Conservation (phyloP, 2,329 filamentous ascomycete genomes). For the Colletotrichum sp. region DNA sequence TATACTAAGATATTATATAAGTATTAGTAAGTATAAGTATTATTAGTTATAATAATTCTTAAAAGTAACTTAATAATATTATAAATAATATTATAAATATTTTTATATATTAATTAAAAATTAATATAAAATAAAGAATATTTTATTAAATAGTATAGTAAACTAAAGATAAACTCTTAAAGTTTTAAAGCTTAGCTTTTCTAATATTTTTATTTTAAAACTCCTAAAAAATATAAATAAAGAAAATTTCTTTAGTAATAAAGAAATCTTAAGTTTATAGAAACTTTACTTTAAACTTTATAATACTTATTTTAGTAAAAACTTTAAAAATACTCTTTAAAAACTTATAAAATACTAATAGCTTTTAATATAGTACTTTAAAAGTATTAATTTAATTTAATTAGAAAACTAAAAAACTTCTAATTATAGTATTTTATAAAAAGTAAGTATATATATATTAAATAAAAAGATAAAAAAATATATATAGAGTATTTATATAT, state of each 20-base stretch:
- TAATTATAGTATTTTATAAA: not conserved
- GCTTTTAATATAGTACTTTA: not conserved
- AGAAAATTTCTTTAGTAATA: not conserved
- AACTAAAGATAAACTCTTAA: not conserved
- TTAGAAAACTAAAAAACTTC: not conserved
- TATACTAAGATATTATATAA: not conserved
- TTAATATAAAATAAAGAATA: too few relatives aligned
- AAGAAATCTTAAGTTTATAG: not conserved
- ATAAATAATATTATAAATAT: not conserved
- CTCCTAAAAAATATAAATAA: not conserved
- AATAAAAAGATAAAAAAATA: not conserved
- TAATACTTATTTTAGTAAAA: not conserved
- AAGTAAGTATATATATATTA: not conserved
- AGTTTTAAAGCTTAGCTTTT: not conserved
- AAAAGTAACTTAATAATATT: not conserved
- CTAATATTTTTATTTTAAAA: not conserved
- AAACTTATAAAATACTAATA: not conserved
- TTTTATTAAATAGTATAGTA: not conserved
- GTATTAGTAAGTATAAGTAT: not conserved
- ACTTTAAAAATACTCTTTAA: not conserved
- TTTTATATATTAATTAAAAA: not conserved
- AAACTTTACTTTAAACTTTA: not conserved
- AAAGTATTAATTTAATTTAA: not conserved
- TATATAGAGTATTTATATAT: not conserved
- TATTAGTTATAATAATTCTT: not conserved